Base-by-base conservation (phyloP, 2,329 filamentous ascomycete species). In the Cadophora sp. region DNA sequence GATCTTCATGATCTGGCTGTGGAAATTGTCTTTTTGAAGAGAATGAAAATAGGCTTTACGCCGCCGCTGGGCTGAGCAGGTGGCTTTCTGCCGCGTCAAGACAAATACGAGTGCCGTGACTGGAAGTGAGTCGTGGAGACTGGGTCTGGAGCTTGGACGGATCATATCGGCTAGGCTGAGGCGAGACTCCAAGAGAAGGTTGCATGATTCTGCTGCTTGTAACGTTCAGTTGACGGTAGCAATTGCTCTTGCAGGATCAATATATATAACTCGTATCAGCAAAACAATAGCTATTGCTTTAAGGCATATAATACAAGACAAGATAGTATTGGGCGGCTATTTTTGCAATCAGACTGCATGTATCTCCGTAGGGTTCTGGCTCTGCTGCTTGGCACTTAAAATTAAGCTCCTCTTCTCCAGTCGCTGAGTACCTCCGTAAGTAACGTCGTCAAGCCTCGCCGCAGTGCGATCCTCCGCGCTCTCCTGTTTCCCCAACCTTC, bases 381-480 rank as follows among this genome's bases (percentile, higher is more conserved):
- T 40, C 31, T 40, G 11, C 14, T 6, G 51, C 27, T 55, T 26
- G 56, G 34, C 34, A 43, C 56, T 59, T 26, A n/a, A 59, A 24
- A 59, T 43, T 62, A 62, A 62, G 59, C 59, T 62, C 27, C 26
- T 50, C n/a, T 27, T 31, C 40, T 31, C 40, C 26, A 48, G 59
- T 62, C 59, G 14, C 59, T 62, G 46, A 29, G 24, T 37, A 55
- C 9, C n/a, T n/a, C n/a, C n/a, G n/a, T n/a, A n/a, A n/a, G n/a
- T 55, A 34, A 24, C 55, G 31, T 58, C 55, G 55, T 58, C 16
- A 61, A 61, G 58, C 58, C 58, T 43, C 37, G 58, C 58, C 37
- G 58, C 37, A 46, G 34, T 27, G 12, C n/a, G 48, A 24, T 31
- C 55, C 6, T 62, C 59, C 37, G 12, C 43, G 19, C 43, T 48